These are phyloP conservation scores for Parietaria judaica DNA, from an alignment of 306 rosid genomes.

Conservation along the genomic window DNA sequence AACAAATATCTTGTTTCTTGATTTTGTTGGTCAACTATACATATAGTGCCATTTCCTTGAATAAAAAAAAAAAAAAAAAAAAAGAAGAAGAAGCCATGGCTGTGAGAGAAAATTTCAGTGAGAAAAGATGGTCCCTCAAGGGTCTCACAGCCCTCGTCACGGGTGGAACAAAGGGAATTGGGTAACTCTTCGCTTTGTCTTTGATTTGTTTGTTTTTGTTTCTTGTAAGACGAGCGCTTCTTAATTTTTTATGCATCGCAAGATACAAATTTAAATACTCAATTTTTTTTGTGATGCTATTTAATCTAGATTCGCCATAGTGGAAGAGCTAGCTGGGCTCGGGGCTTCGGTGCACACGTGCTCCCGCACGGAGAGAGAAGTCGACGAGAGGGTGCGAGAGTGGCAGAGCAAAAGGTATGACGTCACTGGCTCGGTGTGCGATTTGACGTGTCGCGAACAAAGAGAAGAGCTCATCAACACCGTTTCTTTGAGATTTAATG, in stretches of 20 bases:
- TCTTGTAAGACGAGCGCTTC: not conserved
- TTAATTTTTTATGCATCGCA: no score
- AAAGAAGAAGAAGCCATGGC: conserved; percentile 10
- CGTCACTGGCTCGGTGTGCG: conserved; percentile 40
- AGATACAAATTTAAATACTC: no score
- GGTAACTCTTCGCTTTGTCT: conserved; percentile 12
- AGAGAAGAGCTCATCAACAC: conserved; percentile 29
- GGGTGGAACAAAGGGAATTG: conserved; percentile 46
- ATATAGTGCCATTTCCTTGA: no score
- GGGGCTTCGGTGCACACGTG: conserved; percentile 41
- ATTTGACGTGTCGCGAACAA: conserved; percentile 19
- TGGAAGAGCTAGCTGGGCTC: conserved; percentile 42
- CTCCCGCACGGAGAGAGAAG: conserved; percentile 28
- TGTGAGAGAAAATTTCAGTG: conserved; percentile 12
- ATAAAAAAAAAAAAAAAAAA: not conserved
- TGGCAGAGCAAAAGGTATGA: conserved; percentile 32
- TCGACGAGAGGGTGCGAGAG: conserved; percentile 23
- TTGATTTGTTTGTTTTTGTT: not conserved
- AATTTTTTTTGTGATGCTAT: not conserved
- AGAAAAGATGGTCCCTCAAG: conserved; percentile 41
- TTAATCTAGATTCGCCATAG: conserved; percentile 31
- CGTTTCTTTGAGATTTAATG: conserved; percentile 28
- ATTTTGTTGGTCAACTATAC: no score
- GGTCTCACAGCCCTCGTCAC: conserved; percentile 47
- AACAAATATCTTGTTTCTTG: no score